phyloP scores from a whole-genome alignment of 1,139 yeast genomes.

The Blastobotrys aristatus region DNA sequence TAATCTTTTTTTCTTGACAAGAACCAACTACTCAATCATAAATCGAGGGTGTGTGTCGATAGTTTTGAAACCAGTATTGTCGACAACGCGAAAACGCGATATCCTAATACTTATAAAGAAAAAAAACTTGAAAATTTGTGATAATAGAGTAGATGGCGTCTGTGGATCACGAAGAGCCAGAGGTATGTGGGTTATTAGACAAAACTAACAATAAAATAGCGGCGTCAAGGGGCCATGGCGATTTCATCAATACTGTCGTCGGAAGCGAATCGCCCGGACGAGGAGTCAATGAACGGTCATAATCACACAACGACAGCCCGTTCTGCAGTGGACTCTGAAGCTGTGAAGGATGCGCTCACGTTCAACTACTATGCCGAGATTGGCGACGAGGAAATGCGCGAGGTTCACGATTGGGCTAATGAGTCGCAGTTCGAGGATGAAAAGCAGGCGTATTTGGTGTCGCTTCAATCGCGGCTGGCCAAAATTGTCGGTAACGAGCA shows the following conservation, averaged over 20 bases:
- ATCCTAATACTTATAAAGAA: not conserved
- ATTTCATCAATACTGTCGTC: slow-evolving; percentile 25
- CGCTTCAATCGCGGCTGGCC: slow-evolving; percentile 18
- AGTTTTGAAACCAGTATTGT: no score
- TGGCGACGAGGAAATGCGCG: slow-evolving; percentile 16
- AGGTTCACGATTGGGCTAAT: slow-evolving; percentile 19
- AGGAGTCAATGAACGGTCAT: not conserved
- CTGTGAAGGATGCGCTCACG: slow-evolving; percentile 15
- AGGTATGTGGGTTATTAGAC: not conserved
- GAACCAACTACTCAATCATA: not conserved
- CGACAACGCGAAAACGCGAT: no score
- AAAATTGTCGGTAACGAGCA: slow-evolving; percentile 16
- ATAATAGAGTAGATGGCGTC: slow-evolving; percentile 2
- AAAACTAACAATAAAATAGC: slow-evolving; percentile 11
- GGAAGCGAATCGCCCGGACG: slow-evolving; percentile 10
- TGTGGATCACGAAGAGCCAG: slow-evolving; percentile 4
- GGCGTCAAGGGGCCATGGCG: slow-evolving; percentile 28
- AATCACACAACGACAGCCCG: not conserved
- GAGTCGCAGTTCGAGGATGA: slow-evolving; percentile 20
- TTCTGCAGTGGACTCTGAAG: not conserved
- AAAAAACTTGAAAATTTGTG: not conserved
- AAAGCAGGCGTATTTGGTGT: slow-evolving; percentile 22
- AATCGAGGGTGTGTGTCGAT: not conserved
- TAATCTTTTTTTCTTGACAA: not conserved
- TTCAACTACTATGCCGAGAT: slow-evolving; percentile 13